These are phyloP conservation scores for Kodamaea kaohsiungensis DNA, from an alignment of 805 yeast genomes.

Conservation along the genomic window DNA sequence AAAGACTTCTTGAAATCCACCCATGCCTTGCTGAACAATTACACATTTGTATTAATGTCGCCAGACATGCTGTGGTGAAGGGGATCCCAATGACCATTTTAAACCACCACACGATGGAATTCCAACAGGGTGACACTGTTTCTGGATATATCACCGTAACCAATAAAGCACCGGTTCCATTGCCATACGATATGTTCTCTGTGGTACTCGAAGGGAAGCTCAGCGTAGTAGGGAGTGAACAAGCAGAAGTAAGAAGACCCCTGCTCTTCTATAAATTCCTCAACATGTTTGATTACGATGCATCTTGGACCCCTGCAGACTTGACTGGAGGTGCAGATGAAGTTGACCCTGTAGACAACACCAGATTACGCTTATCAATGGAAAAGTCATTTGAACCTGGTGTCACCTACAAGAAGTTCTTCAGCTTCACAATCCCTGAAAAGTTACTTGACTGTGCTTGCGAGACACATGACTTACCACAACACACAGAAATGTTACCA, in stretches of 20 bases:
- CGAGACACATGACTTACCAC: constrained; percentile 24
- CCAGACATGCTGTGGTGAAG: constrained; percentile 16
- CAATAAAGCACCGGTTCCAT: constrained; percentile 18
- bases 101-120: constrained; percentile 22
- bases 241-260: constrained; percentile 19
- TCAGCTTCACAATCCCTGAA: constrained; percentile 27
- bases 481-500: constrained; percentile 26
- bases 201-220: constrained; percentile 31
- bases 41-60: constrained; percentile 20
- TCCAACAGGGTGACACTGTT: constrained; percentile 28
- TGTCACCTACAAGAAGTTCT: constrained; percentile 27
- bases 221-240: constrained; percentile 22
- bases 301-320: constrained; percentile 32
- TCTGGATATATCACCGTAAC: constrained; percentile 25
- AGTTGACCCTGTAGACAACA: constrained; percentile 24
- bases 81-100: constrained; percentile 19
- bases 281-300: constrained; percentile 32
- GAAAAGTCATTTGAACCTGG: constrained; percentile 22
- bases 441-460: constrained; percentile 32
- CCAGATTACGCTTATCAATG: constrained; percentile 17
- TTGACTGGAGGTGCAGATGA: constrained; percentile 13
- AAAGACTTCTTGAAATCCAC: constrained; percentile 19
- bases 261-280: constrained; percentile 28
- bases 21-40: constrained; percentile 18
- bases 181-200: constrained; percentile 29